Evolutionary conservation across 2,329 filamentous ascomycete species (phyloP).

Genomic region (Aspergillus hiratsukae): DNA sequence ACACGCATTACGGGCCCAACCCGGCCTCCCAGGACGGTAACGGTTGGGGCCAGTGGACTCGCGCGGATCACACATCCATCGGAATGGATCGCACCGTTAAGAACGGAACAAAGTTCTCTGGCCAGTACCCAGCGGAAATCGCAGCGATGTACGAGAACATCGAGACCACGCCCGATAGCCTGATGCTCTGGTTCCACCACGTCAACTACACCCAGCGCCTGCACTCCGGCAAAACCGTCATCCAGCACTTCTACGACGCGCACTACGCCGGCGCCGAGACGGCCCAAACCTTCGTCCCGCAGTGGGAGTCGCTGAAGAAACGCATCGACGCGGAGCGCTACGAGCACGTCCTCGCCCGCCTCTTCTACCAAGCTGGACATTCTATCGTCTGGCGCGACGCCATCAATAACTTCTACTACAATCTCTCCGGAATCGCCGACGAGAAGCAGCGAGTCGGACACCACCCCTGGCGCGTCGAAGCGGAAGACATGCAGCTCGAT

Average conservation of each 20-base stretch:
- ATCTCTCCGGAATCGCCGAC: constrained; percentile 59
- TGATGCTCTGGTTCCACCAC: constrained; percentile 72
- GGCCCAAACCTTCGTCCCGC: constrained; percentile 52
- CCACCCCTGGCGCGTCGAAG: constrained; percentile 64
- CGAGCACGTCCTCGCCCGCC: constrained; percentile 54
- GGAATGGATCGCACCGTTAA: constrained; percentile 68
- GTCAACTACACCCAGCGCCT: constrained; percentile 62
- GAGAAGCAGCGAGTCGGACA: constrained; percentile 52
- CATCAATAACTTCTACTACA: constrained; percentile 61
- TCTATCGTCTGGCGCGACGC: constrained; percentile 66
- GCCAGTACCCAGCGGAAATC: constrained; percentile 62
- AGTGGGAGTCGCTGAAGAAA: constrained; percentile 53
- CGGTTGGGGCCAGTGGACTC: constrained; percentile 68
- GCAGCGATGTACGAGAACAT: constrained; percentile 56
- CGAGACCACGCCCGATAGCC: constrained; percentile 61
- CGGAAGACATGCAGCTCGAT: constrained; percentile 59
- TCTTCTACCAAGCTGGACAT: constrained; percentile 65
- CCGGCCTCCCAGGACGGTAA: constrained; percentile 64
- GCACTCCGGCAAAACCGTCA: constrained; percentile 61
- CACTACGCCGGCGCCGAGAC: constrained; percentile 58
- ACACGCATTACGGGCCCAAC: constrained; percentile 64
- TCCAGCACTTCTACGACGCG: constrained; percentile 63
- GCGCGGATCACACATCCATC: constrained; percentile 55
- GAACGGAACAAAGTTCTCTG: constrained; percentile 63
- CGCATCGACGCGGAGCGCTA: constrained; percentile 59